Evolutionary conservation across 768 basidiomycete genomes (phyloP), one percentile per base, ranked within the genome.

Genomic region (Stropharia rugosoannulata): DNA sequence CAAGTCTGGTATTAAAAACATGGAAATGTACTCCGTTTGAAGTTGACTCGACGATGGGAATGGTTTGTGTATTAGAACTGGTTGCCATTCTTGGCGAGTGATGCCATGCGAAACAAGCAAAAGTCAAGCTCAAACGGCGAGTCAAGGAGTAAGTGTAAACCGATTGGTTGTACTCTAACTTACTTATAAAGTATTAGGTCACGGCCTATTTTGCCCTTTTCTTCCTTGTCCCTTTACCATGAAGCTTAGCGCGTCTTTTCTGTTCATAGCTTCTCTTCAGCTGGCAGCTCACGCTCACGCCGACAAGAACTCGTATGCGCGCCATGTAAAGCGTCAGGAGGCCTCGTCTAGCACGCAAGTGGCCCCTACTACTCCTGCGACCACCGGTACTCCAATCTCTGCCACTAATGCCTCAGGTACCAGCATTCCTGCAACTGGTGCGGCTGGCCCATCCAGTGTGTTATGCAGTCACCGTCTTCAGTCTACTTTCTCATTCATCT

Each of bases 301-400:
- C 15, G 55, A 56, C 39, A 27, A 51, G 10, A 25, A 32, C 7
- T 10, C 44, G 13, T 39, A 52, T 39, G 55, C 46, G n/a, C 55
- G 55, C 45, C 40, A 60, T 44, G 44, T 46, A 48, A 56, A 50
- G 39, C 48, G 55, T 29, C 46, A 46, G 16, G 41, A 8, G 27
- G 44, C 51, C 15, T 35, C 50, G 16, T 27, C 50, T 9, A 22
- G 16, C 22, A 15, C 50, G 32, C 41, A 5, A 53, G 42, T 18
- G 27, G 19, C 16, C 38, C 41, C 22, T 16, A 8, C 22, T 22
- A 29, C 51, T 8, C 11, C 6, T 6, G 22, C 37, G n/a, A 1
- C 16, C 5, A 46, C 32, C 18, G 18, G 39, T 19, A 39, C 37
- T 7, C 15, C 45, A 22, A 25, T 5, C 7, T 27, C 22, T 27